A percentile compares a stretch with the other conserved stretches of the same genome.
Evolutionary conservation across 345 rosid genomes (phyloP).

Genomic region (Arabidopsis suecica): DNA sequence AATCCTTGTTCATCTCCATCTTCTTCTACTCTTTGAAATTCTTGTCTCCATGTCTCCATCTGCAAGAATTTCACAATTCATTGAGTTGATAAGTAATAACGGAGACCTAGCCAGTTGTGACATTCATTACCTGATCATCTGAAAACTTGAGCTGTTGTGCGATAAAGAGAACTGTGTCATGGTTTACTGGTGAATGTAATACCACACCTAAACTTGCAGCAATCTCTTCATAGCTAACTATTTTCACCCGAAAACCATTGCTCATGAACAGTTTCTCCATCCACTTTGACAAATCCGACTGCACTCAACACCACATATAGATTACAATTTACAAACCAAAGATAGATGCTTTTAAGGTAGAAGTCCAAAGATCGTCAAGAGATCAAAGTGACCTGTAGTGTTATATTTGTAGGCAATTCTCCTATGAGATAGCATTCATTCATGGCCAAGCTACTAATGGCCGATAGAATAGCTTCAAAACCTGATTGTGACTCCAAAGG

Average conservation of each 20-base stretch:
- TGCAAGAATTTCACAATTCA: slow-evolving; percentile 29
- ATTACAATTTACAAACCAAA: neutral
- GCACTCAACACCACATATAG: slow-evolving; percentile 16
- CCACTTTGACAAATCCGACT: slow-evolving; percentile 63
- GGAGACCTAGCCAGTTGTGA: neutral
- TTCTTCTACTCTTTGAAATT: slow-evolving; percentile 73
- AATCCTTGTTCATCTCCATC: slow-evolving; percentile 96
- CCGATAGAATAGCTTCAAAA: slow-evolving; percentile 65
- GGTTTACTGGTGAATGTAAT: slow-evolving; percentile 48
- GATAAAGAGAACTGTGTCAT: slow-evolving; percentile 57
- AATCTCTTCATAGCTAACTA: slow-evolving; percentile 55
- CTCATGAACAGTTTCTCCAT: slow-evolving; percentile 71
- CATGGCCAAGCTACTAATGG: slow-evolving; percentile 67
- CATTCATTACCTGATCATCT: slow-evolving; percentile 74
- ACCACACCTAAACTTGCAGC: slow-evolving; percentile 64
- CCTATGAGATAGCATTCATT: slow-evolving; percentile 72
- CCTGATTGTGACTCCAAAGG: slow-evolving; percentile 65
- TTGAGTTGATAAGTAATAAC: neutral
- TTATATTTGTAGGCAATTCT: slow-evolving; percentile 70
- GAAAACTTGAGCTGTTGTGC: slow-evolving; percentile 84
- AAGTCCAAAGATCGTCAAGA: neutral
- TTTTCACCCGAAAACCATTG: slow-evolving; percentile 63
- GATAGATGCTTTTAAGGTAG: neutral
- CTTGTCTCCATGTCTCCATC: slow-evolving; percentile 89
- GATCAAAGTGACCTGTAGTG: slow-evolving; percentile 52